phyloP scores from a whole-genome alignment of 1,284 basidiomycete genomes.

The Ustilago loliicola region DNA sequence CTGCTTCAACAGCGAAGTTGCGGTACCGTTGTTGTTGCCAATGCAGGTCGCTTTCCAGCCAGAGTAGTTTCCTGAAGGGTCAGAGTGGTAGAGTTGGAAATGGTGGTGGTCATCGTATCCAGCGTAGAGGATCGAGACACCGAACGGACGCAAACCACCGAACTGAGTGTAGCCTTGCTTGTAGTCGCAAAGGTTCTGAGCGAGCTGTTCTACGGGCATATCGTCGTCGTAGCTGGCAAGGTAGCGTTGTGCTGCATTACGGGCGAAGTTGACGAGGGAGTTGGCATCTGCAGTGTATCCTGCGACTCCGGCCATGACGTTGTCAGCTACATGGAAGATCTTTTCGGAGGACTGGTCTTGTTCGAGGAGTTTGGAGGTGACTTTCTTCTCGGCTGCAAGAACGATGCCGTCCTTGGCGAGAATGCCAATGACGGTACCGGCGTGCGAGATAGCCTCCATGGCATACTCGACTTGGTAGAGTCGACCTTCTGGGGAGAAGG shows the following conservation, averaged over 20 bases:
- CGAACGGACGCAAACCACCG: conserved; percentile 97
- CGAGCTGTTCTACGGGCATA: conserved; percentile 95
- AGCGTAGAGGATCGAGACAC: conserved; percentile 94
- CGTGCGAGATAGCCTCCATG: conserved; percentile 98
- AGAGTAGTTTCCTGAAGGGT: conserved; percentile 97
- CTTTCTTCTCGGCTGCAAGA: conserved; percentile 99
- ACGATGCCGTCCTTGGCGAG: conserved; percentile 92
- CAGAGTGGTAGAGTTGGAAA: conserved; percentile 98
- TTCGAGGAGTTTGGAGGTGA: conserved; percentile 96
- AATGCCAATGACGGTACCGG: conserved; percentile 92
- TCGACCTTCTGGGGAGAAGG: conserved; percentile 71
- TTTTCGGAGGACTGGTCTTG: conserved; percentile 93
- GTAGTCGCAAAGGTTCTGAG: conserved; percentile 93
- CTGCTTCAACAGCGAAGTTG: conserved; percentile 93
- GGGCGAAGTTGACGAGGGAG: conserved; percentile 94
- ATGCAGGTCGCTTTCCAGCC: conserved; percentile 99
- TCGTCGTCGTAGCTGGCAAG: conserved; percentile 93
- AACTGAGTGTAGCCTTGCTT: conserved; percentile 99
- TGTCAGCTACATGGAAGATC: conserved; percentile 84
- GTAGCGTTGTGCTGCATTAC: conserved; percentile 88
- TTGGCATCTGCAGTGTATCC: conserved; percentile 97
- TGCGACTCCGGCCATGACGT: conserved; percentile 93
- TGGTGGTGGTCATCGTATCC: conserved; percentile 95
- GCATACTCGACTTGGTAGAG: conserved; percentile 89
- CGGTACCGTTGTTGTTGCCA: conserved; percentile 95